Conservation (phyloP, 495 filamentous ascomycete species). For the Neohortaea acidophila region DNA sequence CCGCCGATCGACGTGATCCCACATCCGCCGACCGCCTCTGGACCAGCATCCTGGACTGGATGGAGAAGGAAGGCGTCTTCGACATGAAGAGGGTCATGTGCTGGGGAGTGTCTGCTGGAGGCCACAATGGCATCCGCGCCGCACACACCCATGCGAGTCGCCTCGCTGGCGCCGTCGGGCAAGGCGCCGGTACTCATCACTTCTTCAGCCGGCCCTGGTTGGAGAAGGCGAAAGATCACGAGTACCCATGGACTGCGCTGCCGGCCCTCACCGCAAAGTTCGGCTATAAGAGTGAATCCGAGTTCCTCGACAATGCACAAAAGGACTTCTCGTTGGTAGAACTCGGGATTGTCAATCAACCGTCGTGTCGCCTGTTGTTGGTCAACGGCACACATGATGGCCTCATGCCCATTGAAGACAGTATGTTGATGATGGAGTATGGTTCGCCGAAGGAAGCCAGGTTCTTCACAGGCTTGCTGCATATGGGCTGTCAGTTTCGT, state of each 20-base stretch:
- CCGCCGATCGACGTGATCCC: slow-evolving; percentile 43
- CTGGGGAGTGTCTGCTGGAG: slow-evolving; percentile 60
- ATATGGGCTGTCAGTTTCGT: slow-evolving; percentile 18
- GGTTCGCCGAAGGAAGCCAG: slow-evolving; percentile 58
- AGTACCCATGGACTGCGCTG: slow-evolving; percentile 53
- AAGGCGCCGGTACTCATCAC: slow-evolving; percentile 57
- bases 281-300: slow-evolving; percentile 43
- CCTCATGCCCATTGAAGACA: slow-evolving; percentile 64
- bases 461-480: slow-evolving; percentile 18
- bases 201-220: slow-evolving; percentile 54
- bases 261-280: slow-evolving; percentile 35
- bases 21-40: slow-evolving; percentile 40
- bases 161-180: slow-evolving; percentile 45
- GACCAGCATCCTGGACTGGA: slow-evolving; percentile 50
- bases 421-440: slow-evolving; percentile 51
- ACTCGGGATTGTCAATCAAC: slow-evolving; percentile 44
- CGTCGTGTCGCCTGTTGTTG: slow-evolving; percentile 45
- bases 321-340: slow-evolving; percentile 58
- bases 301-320: slow-evolving; percentile 43
- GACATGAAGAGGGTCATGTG: slow-evolving; percentile 46
- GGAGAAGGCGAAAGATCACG: slow-evolving; percentile 46
- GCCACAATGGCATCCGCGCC: slow-evolving; percentile 57
- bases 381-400: slow-evolving; percentile 54
- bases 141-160: slow-evolving; percentile 49
- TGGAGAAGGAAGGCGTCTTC: slow-evolving; percentile 38